A percentile compares a stretch with the other conserved stretches of the same genome.
Evolutionary conservation across 2,329 filamentous ascomycete genomes (phyloP).

Genomic region (Alternaria sp.): DNA sequence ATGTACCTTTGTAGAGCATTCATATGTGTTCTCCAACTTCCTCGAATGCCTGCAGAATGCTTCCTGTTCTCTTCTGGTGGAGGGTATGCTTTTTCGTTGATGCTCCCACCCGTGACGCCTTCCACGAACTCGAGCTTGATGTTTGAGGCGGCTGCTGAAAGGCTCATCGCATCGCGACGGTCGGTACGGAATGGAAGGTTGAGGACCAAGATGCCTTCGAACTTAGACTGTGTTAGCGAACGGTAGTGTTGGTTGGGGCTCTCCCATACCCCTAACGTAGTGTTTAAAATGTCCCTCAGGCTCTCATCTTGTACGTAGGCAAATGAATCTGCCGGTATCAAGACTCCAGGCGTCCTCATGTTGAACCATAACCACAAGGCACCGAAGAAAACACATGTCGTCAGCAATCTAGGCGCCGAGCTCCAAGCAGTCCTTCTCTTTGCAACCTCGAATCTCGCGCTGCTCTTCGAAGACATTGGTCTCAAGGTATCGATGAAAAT

Average conservation of each 20-base stretch:
- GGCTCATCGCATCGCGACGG: constrained; percentile 61
- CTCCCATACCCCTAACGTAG: constrained; percentile 36
- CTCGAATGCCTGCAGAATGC: constrained; percentile 37
- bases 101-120: constrained; percentile 55
- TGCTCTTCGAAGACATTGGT: constrained; percentile 30
- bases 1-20: constrained; percentile 39
- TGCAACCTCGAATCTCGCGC: constrained; percentile 26
- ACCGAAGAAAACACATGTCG: constrained; percentile 34
- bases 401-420: constrained; percentile 35
- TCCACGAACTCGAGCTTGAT: constrained; percentile 60
- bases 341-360: constrained; percentile 17
- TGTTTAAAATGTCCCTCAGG: constrained; percentile 37
- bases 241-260: background rate
- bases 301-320: constrained; percentile 33
- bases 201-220: constrained; percentile 64
- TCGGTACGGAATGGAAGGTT: constrained; percentile 63
- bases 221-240: constrained; percentile 49
- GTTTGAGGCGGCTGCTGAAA: constrained; percentile 59
- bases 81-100: constrained; percentile 40
- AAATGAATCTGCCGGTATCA: constrained; percentile 37
- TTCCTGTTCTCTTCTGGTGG: constrained; percentile 42
- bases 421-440: constrained; percentile 32
- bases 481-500: constrained; percentile 44
- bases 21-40: constrained; percentile 47
- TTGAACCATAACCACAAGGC: constrained; percentile 35